phyloP scores from a whole-genome alignment of 306 rosid genomes.

The Cicer pinnatifidum region DNA sequence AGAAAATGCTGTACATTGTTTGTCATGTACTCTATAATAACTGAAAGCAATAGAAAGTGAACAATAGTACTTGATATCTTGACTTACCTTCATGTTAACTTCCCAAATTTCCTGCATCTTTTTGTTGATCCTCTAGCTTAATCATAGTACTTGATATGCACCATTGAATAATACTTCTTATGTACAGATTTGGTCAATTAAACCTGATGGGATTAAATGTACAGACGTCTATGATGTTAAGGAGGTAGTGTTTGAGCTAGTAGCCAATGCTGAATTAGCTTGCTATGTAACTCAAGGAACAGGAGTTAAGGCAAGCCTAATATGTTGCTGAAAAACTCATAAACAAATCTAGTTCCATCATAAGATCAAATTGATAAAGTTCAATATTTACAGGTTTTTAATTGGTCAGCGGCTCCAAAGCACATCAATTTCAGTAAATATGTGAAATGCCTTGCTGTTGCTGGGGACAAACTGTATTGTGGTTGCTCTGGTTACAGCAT shows the following conservation, averaged over 20 bases:
- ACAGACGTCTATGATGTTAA: conserved; percentile 73
- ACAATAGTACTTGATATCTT: conserved; percentile 12
- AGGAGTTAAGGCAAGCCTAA: conserved; percentile 74
- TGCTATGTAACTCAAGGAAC: conserved; percentile 83
- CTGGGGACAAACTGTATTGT: conserved; percentile 73
- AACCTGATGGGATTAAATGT: conserved; percentile 72
- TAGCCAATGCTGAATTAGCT: conserved; percentile 66
- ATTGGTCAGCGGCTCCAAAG: conserved; percentile 71
- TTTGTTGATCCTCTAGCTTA: conserved; percentile 21
- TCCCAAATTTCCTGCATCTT: conserved; percentile 15
- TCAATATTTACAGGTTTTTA: conserved; percentile 59
- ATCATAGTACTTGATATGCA: conserved; percentile 5
- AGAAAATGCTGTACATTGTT: conserved; percentile 26
- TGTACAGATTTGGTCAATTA: conserved; percentile 71
- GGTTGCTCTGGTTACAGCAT: conserved; percentile 86
- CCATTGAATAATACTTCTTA: conserved; percentile 30
- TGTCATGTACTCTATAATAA: conserved; percentile 13
- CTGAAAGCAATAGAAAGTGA: conserved; percentile 20
- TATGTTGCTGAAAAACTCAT: conserved; percentile 13
- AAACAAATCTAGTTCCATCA: conserved; percentile 38
- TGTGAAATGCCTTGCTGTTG: conserved; percentile 75
- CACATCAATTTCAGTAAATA: conserved; percentile 76
- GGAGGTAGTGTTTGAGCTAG: conserved; percentile 73
- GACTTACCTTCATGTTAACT: conserved; percentile 22
- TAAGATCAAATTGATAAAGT: conserved; percentile 24